A percentile compares a stretch with the other conserved stretches of the same genome.
These are phyloP conservation scores for Sextonia rubra DNA, from an alignment of 164 flowering plant genomes.

Conservation along the genomic window DNA sequence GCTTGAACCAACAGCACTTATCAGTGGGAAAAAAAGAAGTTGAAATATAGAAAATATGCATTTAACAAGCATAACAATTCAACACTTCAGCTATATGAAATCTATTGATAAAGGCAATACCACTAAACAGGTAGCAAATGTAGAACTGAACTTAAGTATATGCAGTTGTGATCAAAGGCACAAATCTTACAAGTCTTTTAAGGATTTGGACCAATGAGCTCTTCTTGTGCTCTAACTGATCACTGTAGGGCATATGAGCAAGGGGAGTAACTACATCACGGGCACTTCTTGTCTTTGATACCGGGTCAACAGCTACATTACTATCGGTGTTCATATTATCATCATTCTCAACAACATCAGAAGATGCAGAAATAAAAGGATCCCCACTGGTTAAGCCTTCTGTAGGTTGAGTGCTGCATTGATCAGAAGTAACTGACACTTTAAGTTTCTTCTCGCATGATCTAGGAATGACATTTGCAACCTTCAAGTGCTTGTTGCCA, in stretches of 20 bases:
- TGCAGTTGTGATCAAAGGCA: neutral
- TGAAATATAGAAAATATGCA: neutral
- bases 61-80: neutral
- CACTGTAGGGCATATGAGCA: slow-evolving; percentile 72
- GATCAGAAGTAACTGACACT: slow-evolving; percentile 11
- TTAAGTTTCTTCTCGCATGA: slow-evolving; percentile 48
- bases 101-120: neutral
- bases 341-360: slow-evolving; percentile 23
- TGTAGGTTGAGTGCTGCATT: slow-evolving; percentile 8
- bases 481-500: slow-evolving; percentile 68
- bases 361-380: slow-evolving; percentile 11
- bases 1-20: no score
- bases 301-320: slow-evolving; percentile 18
- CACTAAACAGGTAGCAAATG: neutral
- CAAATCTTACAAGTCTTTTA: slow-evolving; percentile 61
- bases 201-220: slow-evolving; percentile 57
- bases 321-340: slow-evolving; percentile 20
- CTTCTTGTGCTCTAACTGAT: slow-evolving; percentile 88
- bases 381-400: slow-evolving; percentile 16
- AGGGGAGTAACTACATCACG: slow-evolving; percentile 89
- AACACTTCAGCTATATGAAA: neutral
- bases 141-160: neutral
- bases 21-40: no score
- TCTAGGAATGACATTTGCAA: slow-evolving; percentile 67
- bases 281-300: slow-evolving; percentile 46